These are phyloP conservation scores for Dryadomyces sulphureus DNA, from an alignment of 2,329 filamentous ascomycete genomes.

Conservation along the genomic window DNA sequence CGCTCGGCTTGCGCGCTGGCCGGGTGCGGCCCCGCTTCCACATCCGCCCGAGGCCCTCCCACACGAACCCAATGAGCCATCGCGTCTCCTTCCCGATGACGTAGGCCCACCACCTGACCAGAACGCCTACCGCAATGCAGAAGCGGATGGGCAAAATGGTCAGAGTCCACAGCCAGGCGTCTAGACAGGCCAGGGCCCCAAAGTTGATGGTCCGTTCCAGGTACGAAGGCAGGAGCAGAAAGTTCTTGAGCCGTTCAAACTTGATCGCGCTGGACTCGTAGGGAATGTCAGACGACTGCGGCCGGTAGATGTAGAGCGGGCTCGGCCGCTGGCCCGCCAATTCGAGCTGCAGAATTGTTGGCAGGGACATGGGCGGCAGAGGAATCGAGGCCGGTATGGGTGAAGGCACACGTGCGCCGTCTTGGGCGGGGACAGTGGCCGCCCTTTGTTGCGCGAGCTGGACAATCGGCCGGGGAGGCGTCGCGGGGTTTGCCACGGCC, in stretches of 20 bases:
- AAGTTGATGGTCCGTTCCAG: constrained; percentile 79
- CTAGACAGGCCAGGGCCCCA: constrained; percentile 78
- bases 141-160: constrained; percentile 90
- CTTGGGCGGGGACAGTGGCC: background rate
- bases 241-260: constrained; percentile 81
- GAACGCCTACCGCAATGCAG: constrained; percentile 59
- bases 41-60: constrained; percentile 62
- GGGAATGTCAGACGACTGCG: constrained; percentile 42
- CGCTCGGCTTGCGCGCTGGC: constrained; percentile 6
- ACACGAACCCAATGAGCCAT: constrained; percentile 64
- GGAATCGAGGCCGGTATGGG: constrained; percentile 42
- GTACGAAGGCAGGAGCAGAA: constrained; percentile 65
- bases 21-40: constrained; percentile 47
- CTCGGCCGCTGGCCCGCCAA: constrained; percentile 46
- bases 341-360: constrained; percentile 50
- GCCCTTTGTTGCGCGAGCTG: background rate
- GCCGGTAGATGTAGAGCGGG: constrained; percentile 50
- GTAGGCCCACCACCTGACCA: constrained; percentile 65
- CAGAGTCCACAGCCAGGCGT: constrained; percentile 93
- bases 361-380: constrained; percentile 51
- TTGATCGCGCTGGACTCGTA: constrained; percentile 91
- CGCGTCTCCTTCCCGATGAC: constrained; percentile 55
- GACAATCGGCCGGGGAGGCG: background rate
- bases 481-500: background rate
- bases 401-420: constrained; percentile 21